Evolutionary conservation across 176 grass and related monocot species (phyloP).

Genomic region (Ananas comosus): DNA sequence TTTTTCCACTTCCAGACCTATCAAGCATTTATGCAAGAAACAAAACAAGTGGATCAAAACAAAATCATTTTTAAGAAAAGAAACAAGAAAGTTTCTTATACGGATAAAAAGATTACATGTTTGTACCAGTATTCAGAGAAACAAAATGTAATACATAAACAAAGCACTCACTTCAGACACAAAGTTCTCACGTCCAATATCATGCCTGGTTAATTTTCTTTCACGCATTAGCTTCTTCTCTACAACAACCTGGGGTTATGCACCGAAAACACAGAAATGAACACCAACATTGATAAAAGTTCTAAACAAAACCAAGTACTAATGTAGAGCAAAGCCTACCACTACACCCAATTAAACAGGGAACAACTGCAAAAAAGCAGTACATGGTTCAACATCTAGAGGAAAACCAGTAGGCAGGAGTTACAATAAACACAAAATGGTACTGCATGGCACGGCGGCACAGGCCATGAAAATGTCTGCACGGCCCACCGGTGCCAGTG

Average conservation of each 20-base stretch:
- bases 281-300: background rate
- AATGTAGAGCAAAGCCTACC: too few species aligned
- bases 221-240: constrained; percentile 95
- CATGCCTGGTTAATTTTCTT: constrained; percentile 76
- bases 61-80: constrained; percentile 2
- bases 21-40: constrained; percentile 20
- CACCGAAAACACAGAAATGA: background rate
- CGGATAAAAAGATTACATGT: background rate
- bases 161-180: constrained; percentile 50
- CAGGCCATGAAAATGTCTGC: too few species aligned
- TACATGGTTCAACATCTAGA: too few species aligned
- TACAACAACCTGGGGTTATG: constrained; percentile 56
- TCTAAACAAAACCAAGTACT: background rate
- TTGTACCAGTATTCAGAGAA: background rate
- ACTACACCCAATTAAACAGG: too few species aligned
- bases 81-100: background rate
- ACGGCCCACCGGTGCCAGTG: too few species aligned
- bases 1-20: constrained; percentile 97
- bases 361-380: too few species aligned
- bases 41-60: constrained; percentile 15
- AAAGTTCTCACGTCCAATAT: constrained; percentile 64
- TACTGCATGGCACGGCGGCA: too few species aligned
- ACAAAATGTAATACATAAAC: constrained; percentile 5
- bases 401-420: too few species aligned
- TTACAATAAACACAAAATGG: too few species aligned